A percentile compares a stretch with the other conserved stretches of the same genome.
Evolutionary conservation across 2,329 filamentous ascomycete genomes (phyloP).

Genomic region (Spiromastix sp.): DNA sequence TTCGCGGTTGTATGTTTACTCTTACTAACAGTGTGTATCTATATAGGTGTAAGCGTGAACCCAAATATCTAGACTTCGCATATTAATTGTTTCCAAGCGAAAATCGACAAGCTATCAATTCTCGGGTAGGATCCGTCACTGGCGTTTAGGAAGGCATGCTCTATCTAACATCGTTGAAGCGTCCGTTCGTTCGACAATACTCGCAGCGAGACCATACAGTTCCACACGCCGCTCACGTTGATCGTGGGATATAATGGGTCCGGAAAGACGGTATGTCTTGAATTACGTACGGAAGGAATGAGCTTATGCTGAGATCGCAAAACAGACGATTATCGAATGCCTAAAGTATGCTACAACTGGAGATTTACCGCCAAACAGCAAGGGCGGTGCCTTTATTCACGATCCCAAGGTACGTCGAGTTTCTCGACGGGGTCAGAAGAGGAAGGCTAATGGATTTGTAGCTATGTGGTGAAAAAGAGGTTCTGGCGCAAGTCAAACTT

Average conservation of each 20-base stretch:
- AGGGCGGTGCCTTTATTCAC: conserved; percentile 86
- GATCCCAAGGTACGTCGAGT: conserved; percentile 63
- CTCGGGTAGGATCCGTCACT: conserved; percentile 49
- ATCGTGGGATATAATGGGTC: conserved; percentile 98
- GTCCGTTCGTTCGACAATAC: conserved; percentile 77
- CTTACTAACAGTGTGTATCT: conserved; percentile 4
- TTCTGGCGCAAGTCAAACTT: conserved; percentile 83
- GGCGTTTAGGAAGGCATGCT: no score
- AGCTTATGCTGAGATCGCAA: no score
- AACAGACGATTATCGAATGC: conserved; percentile 85
- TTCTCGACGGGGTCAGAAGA: not conserved
- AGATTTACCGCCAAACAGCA: conserved; percentile 81
- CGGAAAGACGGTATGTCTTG: conserved; percentile 64
- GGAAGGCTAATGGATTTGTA: conserved; percentile 20
- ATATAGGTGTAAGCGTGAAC: no score
- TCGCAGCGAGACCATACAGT: conserved; percentile 67
- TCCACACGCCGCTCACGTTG: conserved; percentile 81
- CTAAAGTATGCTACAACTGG: conserved; percentile 97
- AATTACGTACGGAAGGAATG: conserved; percentile 3
- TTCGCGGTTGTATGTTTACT: not conserved
- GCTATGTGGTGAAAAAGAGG: conserved; percentile 76
- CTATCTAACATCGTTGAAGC: conserved; percentile 26
- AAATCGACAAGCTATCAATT: conserved; percentile 83
- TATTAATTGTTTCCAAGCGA: conserved; percentile 41
- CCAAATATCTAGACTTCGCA: no score